Evolutionary conservation across 2,329 filamentous ascomycete species (phyloP).

Genomic region (Aspergillus aculeatus): DNA sequence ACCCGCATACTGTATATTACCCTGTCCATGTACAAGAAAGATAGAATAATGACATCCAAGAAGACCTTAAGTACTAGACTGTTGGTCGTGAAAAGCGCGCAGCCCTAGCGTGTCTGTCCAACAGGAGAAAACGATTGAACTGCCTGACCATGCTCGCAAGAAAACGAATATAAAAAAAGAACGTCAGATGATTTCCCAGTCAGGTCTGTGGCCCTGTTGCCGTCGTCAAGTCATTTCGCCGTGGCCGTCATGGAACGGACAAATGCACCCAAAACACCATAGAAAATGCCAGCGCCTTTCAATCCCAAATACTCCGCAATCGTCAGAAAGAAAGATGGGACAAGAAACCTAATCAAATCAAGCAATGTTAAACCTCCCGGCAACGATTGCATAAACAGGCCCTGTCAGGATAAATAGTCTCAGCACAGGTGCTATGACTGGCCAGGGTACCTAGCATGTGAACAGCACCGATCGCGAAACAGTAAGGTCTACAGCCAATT

Average conservation of each 20-base stretch:
- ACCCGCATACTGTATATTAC: background rate
- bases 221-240: conserved; percentile 29
- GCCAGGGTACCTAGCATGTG: background rate
- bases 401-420: background rate
- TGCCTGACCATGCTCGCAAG: conserved; percentile 10
- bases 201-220: conserved; percentile 19
- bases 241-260: conserved; percentile 16
- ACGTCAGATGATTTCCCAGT: conserved; percentile 12
- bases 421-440: background rate
- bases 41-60: background rate
- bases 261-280: conserved; percentile 25
- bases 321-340: conserved; percentile 8
- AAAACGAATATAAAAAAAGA: conserved; percentile 1
- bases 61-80: background rate
- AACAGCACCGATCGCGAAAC: too few relatives aligned
- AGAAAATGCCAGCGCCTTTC: conserved; percentile 23
- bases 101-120: conserved; percentile 16
- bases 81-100: background rate
- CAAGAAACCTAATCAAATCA: conserved; percentile 15
- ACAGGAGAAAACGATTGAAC: conserved; percentile 9
- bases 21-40: background rate
- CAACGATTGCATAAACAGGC: conserved; percentile 2
- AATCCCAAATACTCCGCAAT: conserved; percentile 13
- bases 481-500: conserved; percentile 37
- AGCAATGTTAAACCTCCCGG: conserved; percentile 9